Conservation (phyloP, 2,329 filamentous ascomycete genomes). For the Ceratocystis variospora region DNA sequence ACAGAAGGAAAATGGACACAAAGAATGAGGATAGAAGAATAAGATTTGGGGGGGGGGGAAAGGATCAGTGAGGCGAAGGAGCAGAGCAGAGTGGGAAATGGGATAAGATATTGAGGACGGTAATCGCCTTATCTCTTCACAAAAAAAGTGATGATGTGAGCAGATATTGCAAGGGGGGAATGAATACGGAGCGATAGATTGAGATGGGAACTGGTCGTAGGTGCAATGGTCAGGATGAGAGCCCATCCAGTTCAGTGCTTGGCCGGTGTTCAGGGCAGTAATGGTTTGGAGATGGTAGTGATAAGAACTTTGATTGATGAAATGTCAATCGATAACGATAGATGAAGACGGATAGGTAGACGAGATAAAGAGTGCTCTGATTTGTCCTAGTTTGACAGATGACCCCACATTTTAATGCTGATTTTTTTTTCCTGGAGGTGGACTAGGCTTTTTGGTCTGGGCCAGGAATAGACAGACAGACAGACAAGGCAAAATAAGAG, state of each 20-base stretch:
- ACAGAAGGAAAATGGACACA: constrained; percentile 22
- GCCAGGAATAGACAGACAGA: neutral
- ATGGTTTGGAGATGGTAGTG: neutral
- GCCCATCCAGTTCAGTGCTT: neutral
- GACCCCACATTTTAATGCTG: constrained; percentile 6
- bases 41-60: neutral
- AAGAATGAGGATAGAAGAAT: neutral
- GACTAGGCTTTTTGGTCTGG: neutral
- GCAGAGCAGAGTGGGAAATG: neutral
- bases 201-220: neutral
- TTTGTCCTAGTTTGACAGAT: constrained; percentile 3
- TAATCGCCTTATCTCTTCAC: neutral
- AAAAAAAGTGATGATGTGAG: neutral
- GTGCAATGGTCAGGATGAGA: neutral
- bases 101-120: constrained; percentile 6
- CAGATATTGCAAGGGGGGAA: neutral
- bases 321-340: constrained; percentile 14
- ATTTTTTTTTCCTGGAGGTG: constrained; percentile 7
- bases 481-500: neutral
- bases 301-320: constrained; percentile 6
- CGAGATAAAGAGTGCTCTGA: constrained; percentile 1
- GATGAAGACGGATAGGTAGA: neutral
- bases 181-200: neutral
- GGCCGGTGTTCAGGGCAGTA: neutral
- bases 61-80: neutral